Conservation (phyloP, 2,329 filamentous ascomycete genomes). For the Ascochyta lentis region DNA sequence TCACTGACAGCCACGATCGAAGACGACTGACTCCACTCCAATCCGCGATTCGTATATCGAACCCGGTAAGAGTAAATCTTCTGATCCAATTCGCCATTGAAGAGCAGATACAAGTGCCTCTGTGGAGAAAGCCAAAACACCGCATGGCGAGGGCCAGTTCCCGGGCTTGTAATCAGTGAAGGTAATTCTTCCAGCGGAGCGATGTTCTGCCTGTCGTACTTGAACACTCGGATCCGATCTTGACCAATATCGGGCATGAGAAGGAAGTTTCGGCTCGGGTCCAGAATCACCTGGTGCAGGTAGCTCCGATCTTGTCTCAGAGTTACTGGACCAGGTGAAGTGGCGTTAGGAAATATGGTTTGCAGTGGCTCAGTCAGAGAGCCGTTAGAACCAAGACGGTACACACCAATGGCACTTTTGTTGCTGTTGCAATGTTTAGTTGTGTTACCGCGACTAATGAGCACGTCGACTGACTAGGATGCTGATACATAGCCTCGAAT, state of each 20-base stretch:
- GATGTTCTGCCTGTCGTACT: conserved; percentile 51
- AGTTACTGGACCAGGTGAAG: conserved; percentile 9
- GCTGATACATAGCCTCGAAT: conserved; percentile 15
- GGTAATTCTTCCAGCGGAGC: conserved; percentile 54
- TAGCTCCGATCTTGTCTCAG: conserved; percentile 44
- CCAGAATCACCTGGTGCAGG: conserved; percentile 65
- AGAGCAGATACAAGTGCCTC: conserved; percentile 13
- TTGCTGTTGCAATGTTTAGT: conserved; percentile 10
- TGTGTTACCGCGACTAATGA: no score
- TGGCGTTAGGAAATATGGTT: conserved; percentile 14
- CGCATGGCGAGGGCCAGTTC: conserved; percentile 68
- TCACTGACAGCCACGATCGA: conserved; percentile 8
- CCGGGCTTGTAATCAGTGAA: conserved; percentile 55
- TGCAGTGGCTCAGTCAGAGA: conserved; percentile 9
- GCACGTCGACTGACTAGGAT: neutral
- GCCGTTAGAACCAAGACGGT: conserved; percentile 8
- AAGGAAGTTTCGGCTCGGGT: conserved; percentile 67
- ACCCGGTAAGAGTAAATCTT: conserved; percentile 17
- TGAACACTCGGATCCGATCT: conserved; percentile 66
- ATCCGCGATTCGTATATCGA: conserved; percentile 5
- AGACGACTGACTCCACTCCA: conserved; percentile 4
- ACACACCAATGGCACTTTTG: conserved; percentile 13
- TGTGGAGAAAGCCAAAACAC: conserved; percentile 55
- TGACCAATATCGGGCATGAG: conserved; percentile 69
- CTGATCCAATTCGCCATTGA: conserved; percentile 19